phyloP scores from a whole-genome alignment of 352 stramenopile genomes.

The Phytophthora podocarpi region DNA sequence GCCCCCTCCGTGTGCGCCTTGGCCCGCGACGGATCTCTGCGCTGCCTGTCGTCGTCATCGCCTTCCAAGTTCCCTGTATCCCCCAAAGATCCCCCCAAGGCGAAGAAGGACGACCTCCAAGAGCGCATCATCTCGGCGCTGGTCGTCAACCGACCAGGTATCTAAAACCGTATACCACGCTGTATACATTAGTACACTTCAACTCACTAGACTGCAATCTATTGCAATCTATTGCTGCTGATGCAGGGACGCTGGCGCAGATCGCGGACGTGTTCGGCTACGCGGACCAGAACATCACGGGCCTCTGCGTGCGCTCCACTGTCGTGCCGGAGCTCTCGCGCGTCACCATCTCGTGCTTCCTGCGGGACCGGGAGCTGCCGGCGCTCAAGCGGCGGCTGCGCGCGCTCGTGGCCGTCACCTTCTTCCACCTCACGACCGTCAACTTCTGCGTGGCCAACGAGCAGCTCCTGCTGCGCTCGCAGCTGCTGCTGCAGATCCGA shows the following conservation, averaged over 20 bases:
- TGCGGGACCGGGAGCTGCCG: constrained; percentile 55
- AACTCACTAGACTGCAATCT: background rate
- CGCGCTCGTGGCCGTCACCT: constrained; percentile 72
- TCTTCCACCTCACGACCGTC: constrained; percentile 81
- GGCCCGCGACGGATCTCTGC: background rate
- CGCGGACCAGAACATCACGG: constrained; percentile 76
- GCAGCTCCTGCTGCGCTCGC: constrained; percentile 65
- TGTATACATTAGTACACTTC: background rate
- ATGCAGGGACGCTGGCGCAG: constrained; percentile 61
- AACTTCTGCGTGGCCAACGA: constrained; percentile 67
- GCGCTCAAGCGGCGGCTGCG: constrained; percentile 62
- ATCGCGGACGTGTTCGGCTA: constrained; percentile 74
- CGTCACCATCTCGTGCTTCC: constrained; percentile 74
- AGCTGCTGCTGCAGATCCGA: constrained; percentile 56
- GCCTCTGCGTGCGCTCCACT: constrained; percentile 72
- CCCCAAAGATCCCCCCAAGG: background rate
- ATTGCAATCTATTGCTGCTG: background rate
- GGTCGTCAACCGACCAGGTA: constrained; percentile 70
- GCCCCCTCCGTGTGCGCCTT: constrained; percentile 8
- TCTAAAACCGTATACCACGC: too few relatives aligned
- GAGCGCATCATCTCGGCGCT: constrained; percentile 80
- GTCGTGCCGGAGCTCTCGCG: constrained; percentile 78
- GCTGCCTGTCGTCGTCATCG: background rate
- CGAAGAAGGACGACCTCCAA: constrained; percentile 23
- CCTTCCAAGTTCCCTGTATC: background rate